phyloP scores from a whole-genome alignment of 805 yeast species.

The Candida broadrunensis region DNA sequence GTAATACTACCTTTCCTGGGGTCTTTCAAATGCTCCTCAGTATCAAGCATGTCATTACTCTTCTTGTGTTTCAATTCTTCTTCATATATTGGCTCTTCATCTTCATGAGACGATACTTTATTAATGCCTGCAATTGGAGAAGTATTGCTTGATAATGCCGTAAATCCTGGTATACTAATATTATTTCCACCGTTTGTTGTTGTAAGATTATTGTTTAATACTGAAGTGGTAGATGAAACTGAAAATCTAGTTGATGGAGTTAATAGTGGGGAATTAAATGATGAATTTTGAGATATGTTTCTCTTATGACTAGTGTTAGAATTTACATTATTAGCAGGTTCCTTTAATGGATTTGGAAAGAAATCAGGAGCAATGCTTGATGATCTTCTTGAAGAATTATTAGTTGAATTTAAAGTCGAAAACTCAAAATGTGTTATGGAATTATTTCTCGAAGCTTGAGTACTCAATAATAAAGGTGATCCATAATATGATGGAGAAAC shows the following conservation, averaged over 20 bases:
- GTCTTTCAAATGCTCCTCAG: neutral
- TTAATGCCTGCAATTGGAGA: slow-evolving; percentile 6
- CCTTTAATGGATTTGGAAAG: slow-evolving; percentile 38
- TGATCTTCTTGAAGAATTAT: slow-evolving; percentile 30
- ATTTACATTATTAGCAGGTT: slow-evolving; percentile 1
- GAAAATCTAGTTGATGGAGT: slow-evolving; percentile 22
- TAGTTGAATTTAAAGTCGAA: slow-evolving; percentile 17
- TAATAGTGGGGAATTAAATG: slow-evolving; percentile 24
- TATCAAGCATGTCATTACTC: neutral
- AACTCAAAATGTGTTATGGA: slow-evolving; percentile 36
- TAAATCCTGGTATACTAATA: neutral
- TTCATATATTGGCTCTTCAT: neutral
- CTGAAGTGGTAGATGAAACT: slow-evolving; percentile 15
- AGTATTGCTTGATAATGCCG: slow-evolving; percentile 4
- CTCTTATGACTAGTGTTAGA: slow-evolving; percentile 18
- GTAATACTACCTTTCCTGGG: slow-evolving; percentile 7
- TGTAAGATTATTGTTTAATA: neutral
- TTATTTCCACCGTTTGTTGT: neutral
- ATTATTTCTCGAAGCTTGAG: slow-evolving; percentile 35
- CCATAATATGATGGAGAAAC: slow-evolving; percentile 28
- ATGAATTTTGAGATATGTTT: slow-evolving; percentile 25
- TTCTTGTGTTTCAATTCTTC: slow-evolving; percentile 4
- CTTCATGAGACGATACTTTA: slow-evolving; percentile 1
- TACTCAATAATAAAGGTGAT: slow-evolving; percentile 26
- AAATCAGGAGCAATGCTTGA: slow-evolving; percentile 43